Percentiles rank a stretch among this genome's conserved stretches.
These are phyloP conservation scores for Meira miltonrushii DNA, from an alignment of 1,284 basidiomycete genomes.

Conservation along the genomic window DNA sequence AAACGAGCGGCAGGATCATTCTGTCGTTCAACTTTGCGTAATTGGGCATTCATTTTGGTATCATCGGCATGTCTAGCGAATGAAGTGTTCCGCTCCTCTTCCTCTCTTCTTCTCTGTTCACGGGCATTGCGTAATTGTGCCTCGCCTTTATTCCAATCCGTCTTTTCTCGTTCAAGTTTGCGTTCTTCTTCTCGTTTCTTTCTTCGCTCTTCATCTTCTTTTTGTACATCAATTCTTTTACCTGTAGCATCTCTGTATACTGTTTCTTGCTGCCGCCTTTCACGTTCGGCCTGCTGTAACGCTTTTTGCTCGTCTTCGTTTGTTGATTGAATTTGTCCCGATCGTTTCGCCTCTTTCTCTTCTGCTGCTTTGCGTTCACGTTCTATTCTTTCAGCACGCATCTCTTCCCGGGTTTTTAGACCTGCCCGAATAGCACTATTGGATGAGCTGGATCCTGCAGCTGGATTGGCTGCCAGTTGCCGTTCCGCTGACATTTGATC, in stretches of 20 bases:
- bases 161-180: constrained; percentile 59
- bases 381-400: constrained; percentile 26
- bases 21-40: constrained; percentile 75
- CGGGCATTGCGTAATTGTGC: constrained; percentile 66
- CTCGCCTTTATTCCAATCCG: constrained; percentile 92
- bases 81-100: constrained; percentile 63
- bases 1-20: constrained; percentile 94
- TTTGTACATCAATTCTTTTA: constrained; percentile 78
- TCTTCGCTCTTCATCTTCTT: constrained; percentile 74
- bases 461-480: not conserved
- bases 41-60: constrained; percentile 72
- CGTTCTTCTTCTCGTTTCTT: constrained; percentile 30
- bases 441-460: not conserved
- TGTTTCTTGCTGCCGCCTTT: constrained; percentile 64
- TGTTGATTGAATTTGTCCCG: not conserved
- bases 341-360: not conserved
- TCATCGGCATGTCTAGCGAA: constrained; percentile 70
- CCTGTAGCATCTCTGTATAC: constrained; percentile 89
- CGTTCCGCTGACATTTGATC: not conserved
- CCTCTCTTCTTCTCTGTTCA: constrained; percentile 57
- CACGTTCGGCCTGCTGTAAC: constrained; percentile 17
- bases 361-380: constrained; percentile 16
- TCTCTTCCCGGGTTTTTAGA: constrained; percentile 29
- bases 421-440: constrained; percentile 21
- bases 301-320: constrained; percentile 11